Conservation (phyloP, 345 rosid species). For the Jatropha curcas region DNA sequence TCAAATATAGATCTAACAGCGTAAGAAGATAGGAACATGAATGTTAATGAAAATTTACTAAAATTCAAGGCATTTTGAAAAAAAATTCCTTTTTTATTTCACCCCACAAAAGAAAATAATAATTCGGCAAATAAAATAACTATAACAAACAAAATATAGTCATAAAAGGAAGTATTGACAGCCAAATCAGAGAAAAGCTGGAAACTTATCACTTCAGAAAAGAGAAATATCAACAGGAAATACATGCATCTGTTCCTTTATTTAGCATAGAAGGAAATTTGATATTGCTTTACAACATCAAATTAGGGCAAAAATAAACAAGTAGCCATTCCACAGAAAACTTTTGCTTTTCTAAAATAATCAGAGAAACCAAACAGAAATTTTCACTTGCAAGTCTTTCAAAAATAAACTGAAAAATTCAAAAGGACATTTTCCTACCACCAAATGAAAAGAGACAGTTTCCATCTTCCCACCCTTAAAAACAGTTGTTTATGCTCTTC, state of each 20-base stretch:
- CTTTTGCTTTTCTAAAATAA: background rate
- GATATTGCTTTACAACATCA: background rate
- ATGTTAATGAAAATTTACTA: background rate
- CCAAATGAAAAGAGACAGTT: background rate
- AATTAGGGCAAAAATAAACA: background rate
- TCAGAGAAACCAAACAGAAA: background rate
- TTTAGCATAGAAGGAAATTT: constrained; percentile 11
- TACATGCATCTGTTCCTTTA: constrained; percentile 3
- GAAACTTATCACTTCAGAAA: constrained; percentile 16
- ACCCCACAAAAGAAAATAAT: background rate
- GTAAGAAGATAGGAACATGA: background rate
- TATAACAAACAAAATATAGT: background rate
- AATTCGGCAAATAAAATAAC: background rate
- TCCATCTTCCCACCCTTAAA: background rate
- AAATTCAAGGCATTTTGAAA: background rate
- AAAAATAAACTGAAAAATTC: background rate
- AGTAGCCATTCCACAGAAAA: background rate
- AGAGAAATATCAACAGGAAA: constrained; percentile 17
- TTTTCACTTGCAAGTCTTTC: background rate
- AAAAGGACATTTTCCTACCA: background rate
- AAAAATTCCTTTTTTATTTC: constrained; percentile 11
- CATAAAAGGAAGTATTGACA: constrained; percentile 24
- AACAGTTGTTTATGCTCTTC: background rate
- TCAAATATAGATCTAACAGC: constrained; percentile 23
- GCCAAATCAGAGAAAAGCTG: constrained; percentile 25